These are phyloP conservation scores for Knufia fluminis DNA, from an alignment of 2,329 filamentous ascomycete species.

Conservation along the genomic window DNA sequence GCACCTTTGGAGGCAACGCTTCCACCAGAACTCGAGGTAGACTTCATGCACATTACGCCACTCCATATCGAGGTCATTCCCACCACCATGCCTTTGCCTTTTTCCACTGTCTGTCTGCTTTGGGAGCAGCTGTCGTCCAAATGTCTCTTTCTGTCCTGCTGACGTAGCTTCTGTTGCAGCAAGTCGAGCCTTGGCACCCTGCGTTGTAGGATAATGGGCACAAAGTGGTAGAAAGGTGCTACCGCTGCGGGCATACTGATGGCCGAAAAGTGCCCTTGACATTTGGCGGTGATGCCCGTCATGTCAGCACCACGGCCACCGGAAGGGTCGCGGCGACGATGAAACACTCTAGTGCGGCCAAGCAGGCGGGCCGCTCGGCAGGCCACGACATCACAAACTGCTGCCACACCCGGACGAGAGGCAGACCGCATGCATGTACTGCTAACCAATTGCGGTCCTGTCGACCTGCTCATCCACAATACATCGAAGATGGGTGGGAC, in stretches of 20 bases:
- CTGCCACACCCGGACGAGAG: constrained; percentile 3
- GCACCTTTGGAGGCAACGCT: no score
- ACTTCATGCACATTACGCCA: no score
- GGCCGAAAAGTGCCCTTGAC: constrained; percentile 1
- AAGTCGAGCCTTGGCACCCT: no score
- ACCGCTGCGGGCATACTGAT: background rate
- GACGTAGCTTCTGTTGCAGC: constrained; percentile 1
- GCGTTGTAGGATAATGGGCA: no score
- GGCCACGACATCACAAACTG: constrained; percentile 1
- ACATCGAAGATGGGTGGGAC: background rate
- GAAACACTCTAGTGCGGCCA: background rate
- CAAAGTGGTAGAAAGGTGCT: no score
- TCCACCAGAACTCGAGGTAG: no score
- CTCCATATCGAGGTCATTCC: no score
- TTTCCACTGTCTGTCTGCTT: no score
- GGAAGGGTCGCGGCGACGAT: constrained; percentile 1
- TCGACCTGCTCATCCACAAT: background rate
- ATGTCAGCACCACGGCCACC: constrained; percentile 1
- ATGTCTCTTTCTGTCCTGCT: no score
- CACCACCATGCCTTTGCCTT: no score
- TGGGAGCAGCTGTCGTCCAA: no score
- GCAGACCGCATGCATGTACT: constrained; percentile 3
- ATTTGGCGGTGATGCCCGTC: background rate
- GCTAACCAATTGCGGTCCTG: constrained; percentile 2
- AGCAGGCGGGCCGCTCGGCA: background rate